Conservation (phyloP, 2,329 filamentous ascomycete genomes). For the Ascochyta clinopodiicola region DNA sequence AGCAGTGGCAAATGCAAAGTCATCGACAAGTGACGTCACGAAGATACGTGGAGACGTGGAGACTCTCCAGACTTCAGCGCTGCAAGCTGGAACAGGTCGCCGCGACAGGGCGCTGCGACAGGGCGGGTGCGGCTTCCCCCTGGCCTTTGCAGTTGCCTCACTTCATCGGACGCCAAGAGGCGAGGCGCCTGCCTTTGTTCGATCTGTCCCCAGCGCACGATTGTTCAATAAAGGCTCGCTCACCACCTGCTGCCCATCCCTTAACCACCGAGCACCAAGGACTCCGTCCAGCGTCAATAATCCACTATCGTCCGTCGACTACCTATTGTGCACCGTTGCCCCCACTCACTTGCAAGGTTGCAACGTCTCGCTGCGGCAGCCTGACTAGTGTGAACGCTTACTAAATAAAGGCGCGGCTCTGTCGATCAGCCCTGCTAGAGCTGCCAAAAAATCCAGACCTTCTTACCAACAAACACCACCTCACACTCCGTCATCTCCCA, state of each 20-base stretch:
- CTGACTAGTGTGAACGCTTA: constrained; percentile 38
- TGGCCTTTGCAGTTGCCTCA: constrained; percentile 18
- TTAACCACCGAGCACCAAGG: background rate
- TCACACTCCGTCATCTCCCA: constrained; percentile 25
- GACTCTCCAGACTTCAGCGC: background rate
- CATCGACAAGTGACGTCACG: background rate
- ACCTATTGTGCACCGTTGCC: background rate
- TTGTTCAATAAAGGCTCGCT: constrained; percentile 8
- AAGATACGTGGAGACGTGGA: constrained; percentile 1
- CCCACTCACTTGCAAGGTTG: constrained; percentile 31
- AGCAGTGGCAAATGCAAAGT: background rate
- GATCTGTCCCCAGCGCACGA: constrained; percentile 8
- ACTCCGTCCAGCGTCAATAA: background rate
- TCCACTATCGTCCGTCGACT: background rate
- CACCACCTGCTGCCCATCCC: constrained; percentile 1
- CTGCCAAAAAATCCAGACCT: constrained; percentile 38
- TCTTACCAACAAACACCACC: constrained; percentile 29
- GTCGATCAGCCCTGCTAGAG: constrained; percentile 40
- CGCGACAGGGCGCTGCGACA: constrained; percentile 2
- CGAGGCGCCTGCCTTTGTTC: constrained; percentile 16
- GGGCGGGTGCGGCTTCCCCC: background rate
- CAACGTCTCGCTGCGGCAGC: constrained; percentile 23
- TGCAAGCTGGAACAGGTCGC: constrained; percentile 4
- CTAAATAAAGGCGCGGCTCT: constrained; percentile 37
- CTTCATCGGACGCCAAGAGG: constrained; percentile 6